Percentiles rank a stretch among this genome's conserved stretches.
Evolutionary conservation across 2,329 filamentous ascomycete genomes (phyloP).

Genomic region (Anthostomella pinea): DNA sequence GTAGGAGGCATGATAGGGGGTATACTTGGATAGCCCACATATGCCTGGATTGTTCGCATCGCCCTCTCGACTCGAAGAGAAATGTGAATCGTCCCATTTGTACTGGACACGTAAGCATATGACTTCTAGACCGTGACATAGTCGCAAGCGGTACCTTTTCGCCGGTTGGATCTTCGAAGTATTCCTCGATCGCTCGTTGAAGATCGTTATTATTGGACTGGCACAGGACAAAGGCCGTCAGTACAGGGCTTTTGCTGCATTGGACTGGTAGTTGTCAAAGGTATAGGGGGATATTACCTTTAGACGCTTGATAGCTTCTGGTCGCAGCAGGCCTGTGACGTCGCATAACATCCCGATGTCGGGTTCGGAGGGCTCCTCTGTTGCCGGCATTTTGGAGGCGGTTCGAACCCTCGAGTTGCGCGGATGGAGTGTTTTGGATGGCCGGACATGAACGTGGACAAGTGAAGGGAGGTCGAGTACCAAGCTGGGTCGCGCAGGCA

Average conservation of each 20-base stretch:
- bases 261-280: no score
- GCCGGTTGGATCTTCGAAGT: slow-evolving; percentile 44
- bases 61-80: slow-evolving; percentile 52
- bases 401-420: no score
- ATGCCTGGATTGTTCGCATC: slow-evolving; percentile 41
- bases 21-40: slow-evolving; percentile 34
- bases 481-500: no score
- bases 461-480: no score
- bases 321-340: slow-evolving; percentile 17
- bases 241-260: slow-evolving; percentile 5
- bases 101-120: no score
- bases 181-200: slow-evolving; percentile 50
- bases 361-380: slow-evolving; percentile 17
- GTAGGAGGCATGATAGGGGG: neutral
- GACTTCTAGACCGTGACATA: no score
- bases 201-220: slow-evolving; percentile 46
- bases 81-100: slow-evolving; percentile 55
- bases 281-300: slow-evolving; percentile 20
- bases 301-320: slow-evolving; percentile 23
- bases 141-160: slow-evolving; percentile 38
- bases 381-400: slow-evolving; percentile 22
- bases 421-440: neutral
- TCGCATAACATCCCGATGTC: slow-evolving; percentile 18
- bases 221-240: slow-evolving; percentile 4
- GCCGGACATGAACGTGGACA: no score